phyloP scores from a whole-genome alignment of 192 early-diverging fungal species.

The Backusella tarrabulga region DNA sequence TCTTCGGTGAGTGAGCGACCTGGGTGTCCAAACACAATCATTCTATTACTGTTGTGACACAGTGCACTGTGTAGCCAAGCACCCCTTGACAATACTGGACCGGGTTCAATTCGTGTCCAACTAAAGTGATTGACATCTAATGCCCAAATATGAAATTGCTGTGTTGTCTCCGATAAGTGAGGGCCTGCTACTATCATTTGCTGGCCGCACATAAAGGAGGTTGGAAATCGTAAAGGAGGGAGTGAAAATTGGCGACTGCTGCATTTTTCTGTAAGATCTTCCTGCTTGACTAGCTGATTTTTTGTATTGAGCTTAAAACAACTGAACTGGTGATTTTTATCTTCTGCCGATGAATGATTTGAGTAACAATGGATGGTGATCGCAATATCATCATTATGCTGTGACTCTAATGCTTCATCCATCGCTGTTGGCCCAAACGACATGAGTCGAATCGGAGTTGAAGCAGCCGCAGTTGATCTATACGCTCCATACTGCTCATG shows the following conservation, averaged over 20 bases:
- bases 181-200: conserved; percentile 68
- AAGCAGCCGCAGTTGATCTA: conserved; percentile 67
- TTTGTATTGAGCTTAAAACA: conserved; percentile 57
- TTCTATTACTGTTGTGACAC: conserved; percentile 58
- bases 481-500: conserved; percentile 74
- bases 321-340: conserved; percentile 47
- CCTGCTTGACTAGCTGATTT: conserved; percentile 42
- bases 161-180: conserved; percentile 58
- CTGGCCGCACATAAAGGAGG: conserved; percentile 64
- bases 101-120: conserved; percentile 68
- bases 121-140: conserved; percentile 54
- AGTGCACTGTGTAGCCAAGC: conserved; percentile 75
- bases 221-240: conserved; percentile 75
- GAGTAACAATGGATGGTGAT: conserved; percentile 58
- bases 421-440: neutral
- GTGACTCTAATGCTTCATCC: neutral
- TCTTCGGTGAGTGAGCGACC: conserved; percentile 67
- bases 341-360: conserved; percentile 67
- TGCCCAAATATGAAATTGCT: conserved; percentile 71
- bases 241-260: conserved; percentile 55
- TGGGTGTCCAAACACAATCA: conserved; percentile 70
- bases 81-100: conserved; percentile 62
- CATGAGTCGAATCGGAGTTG: conserved; percentile 22
- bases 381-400: neutral
- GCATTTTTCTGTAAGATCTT: conserved; percentile 58